A percentile compares a stretch with the other conserved stretches of the same genome.
These are phyloP conservation scores for Aureobasidium sp. DNA, from an alignment of 2,329 filamentous ascomycete genomes.

Conservation along the genomic window DNA sequence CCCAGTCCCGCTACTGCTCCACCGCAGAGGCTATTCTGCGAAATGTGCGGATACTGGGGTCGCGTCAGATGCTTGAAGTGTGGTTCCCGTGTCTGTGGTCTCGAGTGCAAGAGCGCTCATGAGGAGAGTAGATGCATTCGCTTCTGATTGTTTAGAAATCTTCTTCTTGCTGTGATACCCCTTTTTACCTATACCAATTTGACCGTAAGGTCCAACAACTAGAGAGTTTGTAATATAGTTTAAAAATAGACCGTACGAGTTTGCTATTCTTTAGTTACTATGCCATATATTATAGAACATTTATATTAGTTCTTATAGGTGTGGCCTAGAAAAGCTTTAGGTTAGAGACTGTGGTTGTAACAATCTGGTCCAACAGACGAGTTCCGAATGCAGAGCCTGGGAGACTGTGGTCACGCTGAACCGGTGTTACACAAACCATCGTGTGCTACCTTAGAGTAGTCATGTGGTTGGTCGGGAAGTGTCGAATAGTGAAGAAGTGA, in stretches of 20 bases:
- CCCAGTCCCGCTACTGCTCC: conserved; percentile 39
- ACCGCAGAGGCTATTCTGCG: conserved; percentile 58
- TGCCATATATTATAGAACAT: no score
- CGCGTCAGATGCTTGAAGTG: conserved; percentile 68
- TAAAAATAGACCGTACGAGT: no score
- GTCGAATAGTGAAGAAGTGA: neutral
- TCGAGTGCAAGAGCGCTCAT: conserved; percentile 66
- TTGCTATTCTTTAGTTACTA: no score
- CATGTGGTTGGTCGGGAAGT: neutral
- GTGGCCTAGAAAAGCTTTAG: neutral
- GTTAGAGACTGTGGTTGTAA: neutral
- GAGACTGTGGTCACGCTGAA: neutral
- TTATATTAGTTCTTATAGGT: neutral
- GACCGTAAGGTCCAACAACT: neutral
- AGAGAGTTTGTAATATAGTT: neutral
- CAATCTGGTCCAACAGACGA: neutral
- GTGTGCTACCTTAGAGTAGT: neutral
- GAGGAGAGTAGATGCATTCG: conserved; percentile 62
- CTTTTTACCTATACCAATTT: neutral
- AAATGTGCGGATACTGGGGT: conserved; percentile 77
- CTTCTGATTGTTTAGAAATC: conserved; percentile 23
- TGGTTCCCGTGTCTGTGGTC: conserved; percentile 66
- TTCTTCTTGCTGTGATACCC: conserved; percentile 6
- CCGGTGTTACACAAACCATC: neutral
- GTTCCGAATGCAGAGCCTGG: neutral